Evolutionary conservation across 129 eudicot species (phyloP), one percentile per base, ranked within the genome.

Genomic region (Scalesia atractyloides): DNA sequence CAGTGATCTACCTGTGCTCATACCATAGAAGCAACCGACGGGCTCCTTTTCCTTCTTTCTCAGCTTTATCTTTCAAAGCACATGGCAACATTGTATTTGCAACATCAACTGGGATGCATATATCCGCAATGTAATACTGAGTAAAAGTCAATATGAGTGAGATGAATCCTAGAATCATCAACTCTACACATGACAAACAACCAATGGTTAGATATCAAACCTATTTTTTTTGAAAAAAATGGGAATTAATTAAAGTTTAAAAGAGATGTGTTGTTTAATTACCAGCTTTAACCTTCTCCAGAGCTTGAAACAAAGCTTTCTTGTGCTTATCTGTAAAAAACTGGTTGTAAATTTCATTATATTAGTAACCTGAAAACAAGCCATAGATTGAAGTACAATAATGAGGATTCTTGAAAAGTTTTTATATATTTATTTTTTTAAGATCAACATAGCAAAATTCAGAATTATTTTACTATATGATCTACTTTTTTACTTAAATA

Each of bases 161-260:
- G 66, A 89, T 93, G 82, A 89, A 89, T 13, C 98, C 98, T 14
- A 93, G 85, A 80, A 93, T 70, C 98, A 92, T 92, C 92, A 92
- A 76, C 83, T 92, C 98, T 92, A 84, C 85, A 76, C 60, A 53
- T 64, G 26, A 50, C 34, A 13, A 70, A 24, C 0, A 34, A 69
- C 33, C 33, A 36, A 66, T 17, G 63, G 69, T 59, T 60, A 60
- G 26, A 58, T 39, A 18, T 18, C 39, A 9, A 14, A 44, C 57
- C 26, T 9, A 39, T 10, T 30, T 49, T 34, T 51, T 36, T 53
- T 33, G 17, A 9, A 59, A 24, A 10, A 6, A 9, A 14, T 60
- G 43, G 30, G 30, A 17, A 4, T 13, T 30, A 37, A 41, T 8
- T 41, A 2, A 41, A 41, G 10, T 7, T 41, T 41, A 41, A 41